Percentiles rank a stretch among this genome's conserved stretches.
phyloP scores from a whole-genome alignment of 1,284 basidiomycete species.

The Sphaerobolus stellatus region DNA sequence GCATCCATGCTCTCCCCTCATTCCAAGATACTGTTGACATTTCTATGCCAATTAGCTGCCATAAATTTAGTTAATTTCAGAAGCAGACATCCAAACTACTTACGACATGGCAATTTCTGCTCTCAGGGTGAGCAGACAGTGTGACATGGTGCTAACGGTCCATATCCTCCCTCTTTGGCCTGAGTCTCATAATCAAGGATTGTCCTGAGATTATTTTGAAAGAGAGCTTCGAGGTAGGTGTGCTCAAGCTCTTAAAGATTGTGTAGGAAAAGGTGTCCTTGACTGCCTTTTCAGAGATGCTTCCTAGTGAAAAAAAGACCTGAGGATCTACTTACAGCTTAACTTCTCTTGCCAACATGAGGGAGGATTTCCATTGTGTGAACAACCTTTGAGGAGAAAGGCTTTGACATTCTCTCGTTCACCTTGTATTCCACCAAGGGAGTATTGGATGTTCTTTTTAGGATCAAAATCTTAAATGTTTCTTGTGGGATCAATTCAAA shows the following conservation, averaged over 20 bases:
- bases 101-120: constrained; percentile 21
- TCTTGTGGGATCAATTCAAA: too few species aligned
- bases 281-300: constrained; percentile 8
- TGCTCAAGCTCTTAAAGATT: constrained; percentile 24
- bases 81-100: too few species aligned
- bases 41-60: constrained; percentile 26
- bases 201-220: constrained; percentile 4
- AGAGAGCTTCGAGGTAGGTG: constrained; percentile 19
- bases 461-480: too few species aligned
- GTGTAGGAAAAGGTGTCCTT: constrained; percentile 19
- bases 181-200: constrained; percentile 1
- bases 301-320: neutral
- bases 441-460: too few species aligned
- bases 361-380: neutral
- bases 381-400: too few species aligned
- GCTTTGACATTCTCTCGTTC: too few species aligned
- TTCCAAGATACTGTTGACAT: constrained; percentile 13
- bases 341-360: neutral
- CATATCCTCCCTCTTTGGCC: constrained; percentile 19
- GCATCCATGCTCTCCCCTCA: constrained; percentile 11
- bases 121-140: constrained; percentile 16
- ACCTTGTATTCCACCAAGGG: too few species aligned
- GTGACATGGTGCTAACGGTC: constrained; percentile 19
- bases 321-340: neutral
- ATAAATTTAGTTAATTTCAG: too few species aligned